A percentile compares a stretch with the other conserved stretches of the same genome.
phyloP scores from a whole-genome alignment of 768 basidiomycete genomes.

The Agrocybe pediades region DNA sequence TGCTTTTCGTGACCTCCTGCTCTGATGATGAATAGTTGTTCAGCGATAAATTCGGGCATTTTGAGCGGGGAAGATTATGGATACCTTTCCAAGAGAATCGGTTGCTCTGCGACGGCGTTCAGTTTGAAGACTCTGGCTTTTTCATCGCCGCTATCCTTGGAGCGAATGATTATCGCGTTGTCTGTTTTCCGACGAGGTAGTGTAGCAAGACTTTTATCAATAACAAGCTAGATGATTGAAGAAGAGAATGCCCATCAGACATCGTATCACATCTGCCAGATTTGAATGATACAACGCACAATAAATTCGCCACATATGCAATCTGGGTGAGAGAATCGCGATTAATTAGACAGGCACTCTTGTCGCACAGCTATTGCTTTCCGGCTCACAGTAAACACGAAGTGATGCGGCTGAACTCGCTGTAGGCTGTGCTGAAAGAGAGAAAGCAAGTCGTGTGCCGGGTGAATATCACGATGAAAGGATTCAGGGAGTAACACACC shows the following conservation, averaged over 20 bases:
- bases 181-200: slow-evolving; percentile 78
- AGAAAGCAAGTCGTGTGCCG: not conserved
- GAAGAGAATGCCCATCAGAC: not conserved
- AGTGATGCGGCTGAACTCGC: slow-evolving; percentile 77
- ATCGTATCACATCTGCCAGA: not conserved
- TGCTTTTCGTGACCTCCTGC: slow-evolving; percentile 74
- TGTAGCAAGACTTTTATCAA: slow-evolving; percentile 70
- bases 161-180: slow-evolving; percentile 77
- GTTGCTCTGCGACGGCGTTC: slow-evolving; percentile 70
- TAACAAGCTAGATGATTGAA: slow-evolving; percentile 73
- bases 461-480: not conserved
- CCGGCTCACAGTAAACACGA: slow-evolving; percentile 75
- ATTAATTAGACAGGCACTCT: slow-evolving; percentile 9
- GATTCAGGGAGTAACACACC: too few relatives aligned
- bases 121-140: slow-evolving; percentile 83
- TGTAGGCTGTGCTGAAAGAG: slow-evolving; percentile 67
- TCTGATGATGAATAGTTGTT: slow-evolving; percentile 33
- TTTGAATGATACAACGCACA: slow-evolving; percentile 42
- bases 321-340: slow-evolving; percentile 42
- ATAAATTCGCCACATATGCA: slow-evolving; percentile 90
- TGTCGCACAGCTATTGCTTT: slow-evolving; percentile 1
- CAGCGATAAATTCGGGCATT: not conserved
- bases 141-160: slow-evolving; percentile 57
- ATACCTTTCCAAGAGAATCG: slow-evolving; percentile 80
- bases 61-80: slow-evolving; percentile 11